Percentiles rank a stretch among this genome's conserved stretches.
phyloP scores from a whole-genome alignment of 768 basidiomycete species.

The Daedalea quercina region DNA sequence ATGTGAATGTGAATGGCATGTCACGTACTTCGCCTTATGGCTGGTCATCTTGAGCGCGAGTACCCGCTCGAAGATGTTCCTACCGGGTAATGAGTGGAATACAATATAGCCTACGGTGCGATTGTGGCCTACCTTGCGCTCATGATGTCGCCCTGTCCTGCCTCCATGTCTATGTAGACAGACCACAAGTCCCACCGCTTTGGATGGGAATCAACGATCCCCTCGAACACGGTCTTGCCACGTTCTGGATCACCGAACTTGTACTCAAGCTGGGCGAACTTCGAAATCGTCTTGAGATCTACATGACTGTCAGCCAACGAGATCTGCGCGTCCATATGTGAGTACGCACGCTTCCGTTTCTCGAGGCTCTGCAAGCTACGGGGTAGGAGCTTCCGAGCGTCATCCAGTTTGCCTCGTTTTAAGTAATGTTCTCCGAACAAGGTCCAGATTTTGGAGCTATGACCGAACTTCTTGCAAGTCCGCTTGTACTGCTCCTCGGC shows the following conservation, averaged over 20 bases:
- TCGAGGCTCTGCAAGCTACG: constrained; percentile 87
- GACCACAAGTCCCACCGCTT: constrained; percentile 96
- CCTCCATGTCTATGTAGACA: constrained; percentile 96
- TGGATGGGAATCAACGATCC: constrained; percentile 91
- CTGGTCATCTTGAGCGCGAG: constrained; percentile 83
- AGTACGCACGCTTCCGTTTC: constrained; percentile 81
- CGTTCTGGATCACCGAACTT: constrained; percentile 90
- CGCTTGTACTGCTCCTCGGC: constrained; percentile 89
- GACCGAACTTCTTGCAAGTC: constrained; percentile 90
- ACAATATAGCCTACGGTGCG: background rate
- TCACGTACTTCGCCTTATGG: constrained; percentile 92
- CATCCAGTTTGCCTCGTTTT: constrained; percentile 63
- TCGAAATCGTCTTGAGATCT: constrained; percentile 95
- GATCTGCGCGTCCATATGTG: background rate
- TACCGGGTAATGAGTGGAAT: constrained; percentile 20
- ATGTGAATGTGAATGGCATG: background rate
- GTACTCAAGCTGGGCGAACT: constrained; percentile 94
- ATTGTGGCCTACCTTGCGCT: constrained; percentile 51
- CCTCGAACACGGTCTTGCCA: constrained; percentile 94
- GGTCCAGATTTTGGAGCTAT: constrained; percentile 93
- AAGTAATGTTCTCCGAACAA: constrained; percentile 81
- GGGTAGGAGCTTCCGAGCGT: constrained; percentile 80
- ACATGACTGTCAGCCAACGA: background rate
- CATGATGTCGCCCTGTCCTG: constrained; percentile 70
- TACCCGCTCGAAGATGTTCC: constrained; percentile 84